Evolutionary conservation across 345 rosid genomes (phyloP).

Genomic region (Toxicodendron radicans): DNA sequence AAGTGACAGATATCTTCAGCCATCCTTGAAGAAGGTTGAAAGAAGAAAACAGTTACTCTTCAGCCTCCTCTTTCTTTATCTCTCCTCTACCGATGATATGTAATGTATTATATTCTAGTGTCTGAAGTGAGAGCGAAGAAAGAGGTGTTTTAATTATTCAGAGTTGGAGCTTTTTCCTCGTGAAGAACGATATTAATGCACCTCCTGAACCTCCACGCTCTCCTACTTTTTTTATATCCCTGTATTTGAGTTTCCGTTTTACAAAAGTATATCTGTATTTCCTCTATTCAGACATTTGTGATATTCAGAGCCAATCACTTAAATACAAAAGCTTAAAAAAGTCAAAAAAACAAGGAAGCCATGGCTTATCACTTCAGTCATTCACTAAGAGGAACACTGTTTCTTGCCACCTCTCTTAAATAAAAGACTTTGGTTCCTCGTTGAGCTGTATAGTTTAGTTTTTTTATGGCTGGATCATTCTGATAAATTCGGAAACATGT

Average conservation of each 20-base stretch:
- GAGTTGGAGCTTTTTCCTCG: slow-evolving; percentile 13
- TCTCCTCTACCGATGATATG: too few species aligned
- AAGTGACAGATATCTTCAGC: slow-evolving; percentile 6
- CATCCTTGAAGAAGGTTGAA: neutral
- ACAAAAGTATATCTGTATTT: neutral
- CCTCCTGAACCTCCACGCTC: slow-evolving; percentile 12
- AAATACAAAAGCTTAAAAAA: too few species aligned
- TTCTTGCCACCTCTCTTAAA: too few species aligned
- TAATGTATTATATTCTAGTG: neutral
- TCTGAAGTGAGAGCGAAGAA: neutral
- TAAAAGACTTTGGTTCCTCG: too few species aligned
- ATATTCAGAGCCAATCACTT: too few species aligned
- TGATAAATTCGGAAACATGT: too few species aligned
- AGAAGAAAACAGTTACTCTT: neutral
- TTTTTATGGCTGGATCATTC: too few species aligned
- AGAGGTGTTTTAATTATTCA: neutral
- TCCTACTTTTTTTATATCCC: neutral
- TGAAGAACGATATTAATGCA: slow-evolving; percentile 12
- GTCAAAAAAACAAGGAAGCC: too few species aligned
- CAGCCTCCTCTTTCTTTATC: neutral
- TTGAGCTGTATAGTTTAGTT: too few species aligned
- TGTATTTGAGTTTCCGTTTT: neutral
- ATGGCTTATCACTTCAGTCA: too few species aligned
- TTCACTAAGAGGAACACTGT: too few species aligned
- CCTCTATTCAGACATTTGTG: neutral